phyloP scores from a whole-genome alignment of 2,329 filamentous ascomycete species.

The Fusarium sarcochroum region DNA sequence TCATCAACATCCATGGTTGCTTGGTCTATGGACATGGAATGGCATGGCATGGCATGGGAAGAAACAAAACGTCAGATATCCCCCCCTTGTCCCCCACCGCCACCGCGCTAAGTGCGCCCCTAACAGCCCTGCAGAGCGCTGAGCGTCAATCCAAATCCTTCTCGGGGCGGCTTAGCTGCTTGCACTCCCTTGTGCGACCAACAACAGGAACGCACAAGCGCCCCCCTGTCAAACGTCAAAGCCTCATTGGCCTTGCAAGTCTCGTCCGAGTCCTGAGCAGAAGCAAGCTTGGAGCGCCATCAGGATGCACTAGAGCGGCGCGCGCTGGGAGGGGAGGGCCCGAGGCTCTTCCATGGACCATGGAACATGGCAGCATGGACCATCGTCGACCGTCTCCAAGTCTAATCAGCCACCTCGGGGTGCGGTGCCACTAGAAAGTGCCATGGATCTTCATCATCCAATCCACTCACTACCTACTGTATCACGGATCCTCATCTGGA shows the following conservation, averaged over 20 bases:
- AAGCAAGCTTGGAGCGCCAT: conserved; percentile 21
- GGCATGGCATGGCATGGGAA: conserved; percentile 15
- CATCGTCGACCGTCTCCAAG: conserved; percentile 1
- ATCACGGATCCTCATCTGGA: conserved; percentile 17
- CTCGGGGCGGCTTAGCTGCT: conserved; percentile 19
- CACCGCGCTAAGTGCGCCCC: conserved; percentile 39
- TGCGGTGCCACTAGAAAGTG: conserved; percentile 15
- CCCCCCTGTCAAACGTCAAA: conserved; percentile 25
- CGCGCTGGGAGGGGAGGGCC: conserved; percentile 29
- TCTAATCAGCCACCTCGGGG: conserved; percentile 28
- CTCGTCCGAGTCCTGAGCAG: conserved; percentile 12
- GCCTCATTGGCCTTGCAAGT: conserved; percentile 27
- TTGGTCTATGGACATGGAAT: conserved; percentile 6
- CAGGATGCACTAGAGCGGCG: conserved; percentile 25
- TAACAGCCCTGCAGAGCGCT: conserved; percentile 34
- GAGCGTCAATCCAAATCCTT: conserved; percentile 30
- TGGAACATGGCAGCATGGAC: no score
- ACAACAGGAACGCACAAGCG: conserved; percentile 41
- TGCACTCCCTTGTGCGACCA: conserved; percentile 33
- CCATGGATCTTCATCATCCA: conserved; percentile 27
- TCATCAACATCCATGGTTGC: conserved; percentile 2
- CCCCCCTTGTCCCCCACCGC: conserved; percentile 26
- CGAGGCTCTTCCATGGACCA: conserved; percentile 28
- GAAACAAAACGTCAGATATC: conserved; percentile 36
- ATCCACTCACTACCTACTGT: conserved; percentile 14